Evolutionary conservation across 2,329 filamentous ascomycete genomes (phyloP), one percentile per base, ranked within the genome.

Genomic region (Clarireedia monteithiana): DNA sequence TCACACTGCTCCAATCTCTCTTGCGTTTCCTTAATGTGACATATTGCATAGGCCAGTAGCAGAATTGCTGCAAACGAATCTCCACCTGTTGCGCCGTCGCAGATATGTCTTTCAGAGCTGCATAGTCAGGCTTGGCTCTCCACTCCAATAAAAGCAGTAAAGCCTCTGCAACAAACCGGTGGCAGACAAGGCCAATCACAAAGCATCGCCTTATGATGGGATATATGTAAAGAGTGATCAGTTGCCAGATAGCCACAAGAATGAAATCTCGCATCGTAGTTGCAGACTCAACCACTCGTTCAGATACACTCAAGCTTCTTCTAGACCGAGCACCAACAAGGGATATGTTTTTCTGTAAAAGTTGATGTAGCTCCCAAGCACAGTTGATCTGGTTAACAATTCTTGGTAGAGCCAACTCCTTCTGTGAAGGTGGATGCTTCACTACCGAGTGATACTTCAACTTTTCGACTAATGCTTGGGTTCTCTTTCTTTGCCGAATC

Each of bases 21-120:
- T 95, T 95, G 40, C 91, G 81, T 67, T 89, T 85, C n/a, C 91
- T 86, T 48, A 99, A 73, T 15, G 91, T 97, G 45, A 92, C 80
- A 68, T 97, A 96, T 70, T 99, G 92, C 72, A 95, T 90, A 2
- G 94, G 95, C 91, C 92, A 97, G 71, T 99, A 99, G 72, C 92
- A 97, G 68, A 97, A 97, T 69, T 99, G 94, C 69, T 97, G 91
- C 23, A 99, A 79, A 5, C 94, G 88, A 62, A 99, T 96, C 72
- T 99, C 94, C 38, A 99, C 85, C 71, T 99, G 94, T 70, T 99
- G 94, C 24, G 94, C 94, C 0, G 92, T 97, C 14, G 94, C 94
- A 34, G 91, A 97, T 46, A 97, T 84, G 69, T 99, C 94, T 69
- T 97, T 97, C 55, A 99, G 74, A 0, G 94, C 94, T 42, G 91